Percentiles rank a stretch among this genome's conserved stretches.
phyloP scores from a whole-genome alignment of 2,329 filamentous ascomycete species.

The Botrytis hyacinthi region DNA sequence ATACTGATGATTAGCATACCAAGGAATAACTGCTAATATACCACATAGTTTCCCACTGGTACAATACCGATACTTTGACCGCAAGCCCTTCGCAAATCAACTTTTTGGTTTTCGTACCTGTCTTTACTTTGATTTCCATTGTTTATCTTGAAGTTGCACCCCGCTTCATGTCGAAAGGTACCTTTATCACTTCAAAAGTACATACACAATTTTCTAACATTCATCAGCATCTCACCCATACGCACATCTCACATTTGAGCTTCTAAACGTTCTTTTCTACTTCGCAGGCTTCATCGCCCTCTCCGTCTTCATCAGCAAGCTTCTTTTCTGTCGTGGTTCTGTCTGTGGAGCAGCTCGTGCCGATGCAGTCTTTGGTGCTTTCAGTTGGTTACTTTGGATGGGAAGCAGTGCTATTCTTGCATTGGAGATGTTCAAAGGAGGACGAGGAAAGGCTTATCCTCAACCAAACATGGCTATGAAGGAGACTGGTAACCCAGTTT shows the following conservation, averaged over 20 bases:
- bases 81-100: conserved; percentile 55
- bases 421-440: conserved; percentile 48
- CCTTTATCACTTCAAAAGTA: neutral
- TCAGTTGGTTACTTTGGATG: conserved; percentile 54
- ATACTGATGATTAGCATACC: neutral
- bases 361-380: conserved; percentile 53
- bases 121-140: conserved; percentile 55
- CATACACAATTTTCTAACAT: neutral
- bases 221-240: conserved; percentile 48
- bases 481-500: conserved; percentile 28
- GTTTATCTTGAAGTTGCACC: conserved; percentile 52
- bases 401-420: conserved; percentile 48
- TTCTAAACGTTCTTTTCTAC: conserved; percentile 54
- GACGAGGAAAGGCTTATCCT: conserved; percentile 33
- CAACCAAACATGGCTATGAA: conserved; percentile 34
- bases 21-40: conserved; percentile 26
- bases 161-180: conserved; percentile 40
- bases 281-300: conserved; percentile 60
- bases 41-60: conserved; percentile 57
- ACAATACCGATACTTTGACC: conserved; percentile 53
- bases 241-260: conserved; percentile 49
- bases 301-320: conserved; percentile 53
- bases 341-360: conserved; percentile 57
- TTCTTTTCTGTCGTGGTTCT: conserved; percentile 56
- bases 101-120: conserved; percentile 55